Percentiles rank a stretch among this genome's conserved stretches.
phyloP scores from a whole-genome alignment of 179 eudicot species.

The Vitellaria paradoxa region DNA sequence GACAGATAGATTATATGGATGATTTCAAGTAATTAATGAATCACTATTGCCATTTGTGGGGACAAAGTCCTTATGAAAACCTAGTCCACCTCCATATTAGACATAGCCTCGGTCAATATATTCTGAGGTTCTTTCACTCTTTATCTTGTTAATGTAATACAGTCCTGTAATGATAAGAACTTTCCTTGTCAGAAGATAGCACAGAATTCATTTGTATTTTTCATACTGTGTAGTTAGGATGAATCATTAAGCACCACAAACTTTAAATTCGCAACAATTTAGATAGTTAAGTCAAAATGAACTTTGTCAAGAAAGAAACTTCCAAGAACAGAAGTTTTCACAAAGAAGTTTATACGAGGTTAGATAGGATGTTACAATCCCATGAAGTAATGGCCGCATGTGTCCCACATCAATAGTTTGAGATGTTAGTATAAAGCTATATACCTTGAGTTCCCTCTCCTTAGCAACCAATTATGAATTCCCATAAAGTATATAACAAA shows the following conservation, averaged over 20 bases:
- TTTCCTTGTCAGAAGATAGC: conserved; percentile 4
- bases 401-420: too few species aligned
- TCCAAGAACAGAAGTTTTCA: too few species aligned
- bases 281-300: too few species aligned
- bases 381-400: background rate
- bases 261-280: too few species aligned
- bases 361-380: background rate
- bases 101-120: conserved; percentile 58
- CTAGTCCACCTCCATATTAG: conserved; percentile 76
- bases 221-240: too few species aligned
- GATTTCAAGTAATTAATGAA: background rate
- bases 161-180: conserved; percentile 53
- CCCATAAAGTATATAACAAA: too few species aligned
- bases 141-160: conserved; percentile 58
- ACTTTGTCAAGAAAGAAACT: too few species aligned
- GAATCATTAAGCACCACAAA: too few species aligned
- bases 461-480: too few species aligned
- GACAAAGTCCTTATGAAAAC: background rate
- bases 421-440: too few species aligned
- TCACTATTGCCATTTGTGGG: background rate
- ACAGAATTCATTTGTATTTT: background rate
- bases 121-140: conserved; percentile 65
- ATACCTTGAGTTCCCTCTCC: too few species aligned
- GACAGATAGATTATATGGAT: background rate
- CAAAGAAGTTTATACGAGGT: background rate